These are phyloP conservation scores for Myotisia sp. DNA, from an alignment of 2,329 filamentous ascomycete species.

Conservation along the genomic window DNA sequence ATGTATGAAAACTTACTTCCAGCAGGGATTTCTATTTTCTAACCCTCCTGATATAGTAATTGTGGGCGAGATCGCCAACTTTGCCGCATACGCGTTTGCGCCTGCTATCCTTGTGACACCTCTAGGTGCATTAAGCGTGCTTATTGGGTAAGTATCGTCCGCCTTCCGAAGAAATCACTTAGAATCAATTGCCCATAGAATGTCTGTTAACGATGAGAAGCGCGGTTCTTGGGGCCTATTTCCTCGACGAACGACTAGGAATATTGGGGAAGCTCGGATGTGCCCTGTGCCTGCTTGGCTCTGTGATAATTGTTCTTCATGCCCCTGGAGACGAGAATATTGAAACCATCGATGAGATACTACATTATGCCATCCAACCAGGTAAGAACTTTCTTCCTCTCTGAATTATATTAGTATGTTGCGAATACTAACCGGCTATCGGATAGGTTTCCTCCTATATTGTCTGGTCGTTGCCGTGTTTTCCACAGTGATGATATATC, in stretches of 20 bases:
- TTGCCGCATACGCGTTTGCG: constrained; percentile 94
- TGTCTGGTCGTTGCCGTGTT: constrained; percentile 67
- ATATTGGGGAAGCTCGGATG: constrained; percentile 84
- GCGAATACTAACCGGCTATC: constrained; percentile 1
- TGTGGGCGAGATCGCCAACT: constrained; percentile 88
- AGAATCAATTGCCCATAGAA: constrained; percentile 1
- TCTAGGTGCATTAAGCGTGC: constrained; percentile 78
- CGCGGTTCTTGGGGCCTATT: constrained; percentile 87
- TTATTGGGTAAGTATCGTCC: constrained; percentile 52
- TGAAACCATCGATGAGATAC: constrained; percentile 76
- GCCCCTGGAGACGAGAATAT: constrained; percentile 89
- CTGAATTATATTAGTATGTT: constrained; percentile 3
- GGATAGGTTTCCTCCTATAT: constrained; percentile 78
- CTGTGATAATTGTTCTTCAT: constrained; percentile 93
- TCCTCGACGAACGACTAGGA: constrained; percentile 80
- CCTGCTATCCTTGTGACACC: constrained; percentile 97
- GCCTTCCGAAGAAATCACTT: neutral
- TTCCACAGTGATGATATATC: constrained; percentile 90
- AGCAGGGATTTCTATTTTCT: neutral
- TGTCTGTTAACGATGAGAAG: constrained; percentile 27
- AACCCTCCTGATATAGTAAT: constrained; percentile 48
- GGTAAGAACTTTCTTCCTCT: constrained; percentile 44
- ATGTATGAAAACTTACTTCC: constrained; percentile 40
- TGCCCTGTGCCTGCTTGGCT: constrained; percentile 88
- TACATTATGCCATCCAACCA: constrained; percentile 78